Evolutionary conservation across 805 yeast genomes (phyloP), one percentile per base, ranked within the genome.

Genomic region (Yarrowia keelungensis): DNA sequence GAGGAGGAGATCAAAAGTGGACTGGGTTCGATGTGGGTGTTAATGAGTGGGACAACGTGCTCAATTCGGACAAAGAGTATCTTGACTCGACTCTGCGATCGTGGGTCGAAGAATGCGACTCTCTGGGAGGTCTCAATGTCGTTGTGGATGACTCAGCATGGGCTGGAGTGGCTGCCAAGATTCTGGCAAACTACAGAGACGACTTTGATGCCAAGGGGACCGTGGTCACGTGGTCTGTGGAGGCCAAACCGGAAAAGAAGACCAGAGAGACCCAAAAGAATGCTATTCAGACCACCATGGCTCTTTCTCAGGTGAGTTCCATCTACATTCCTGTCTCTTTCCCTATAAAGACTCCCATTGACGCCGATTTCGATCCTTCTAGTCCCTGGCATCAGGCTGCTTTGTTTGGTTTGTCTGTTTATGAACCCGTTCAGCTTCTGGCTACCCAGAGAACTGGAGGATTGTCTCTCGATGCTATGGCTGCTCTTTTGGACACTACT

Each of bases 131-230:
- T 0, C 69, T 95, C 10, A 90, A 89, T 72, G 62, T 91, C 0
- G 74, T 88, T 2, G 84, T 89, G 0, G 97, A 92, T 66, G 97
- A 91, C 74, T 82, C 86, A 26, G 90, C 89, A 0, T 94, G 98
- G 98, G 89, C 92, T 61, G 97, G 97, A 0, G 86, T 90, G 72
- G 77, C 90, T 5, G 76, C 79, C 49, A 81, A 82, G 56, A 72
- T 87, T 71, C 69, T 92, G 32, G 73, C 78, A n/a, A 83, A 82
- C 8, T 64, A 92, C 19, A 81, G 85, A 68, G 97, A 93, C 75
- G 96, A 91, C 73, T 88, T 84, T 72, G 80, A 88, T 15, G 83
- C 88, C 1, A 87, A 86, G 73, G 74, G 77, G 1, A 73, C 81
- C 2, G 70, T 83, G 0, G 80, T 83, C 49, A 79, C 84, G 1